Conservation (phyloP, 148 eudicot genomes). For the Heliosperma pusillum region DNA sequence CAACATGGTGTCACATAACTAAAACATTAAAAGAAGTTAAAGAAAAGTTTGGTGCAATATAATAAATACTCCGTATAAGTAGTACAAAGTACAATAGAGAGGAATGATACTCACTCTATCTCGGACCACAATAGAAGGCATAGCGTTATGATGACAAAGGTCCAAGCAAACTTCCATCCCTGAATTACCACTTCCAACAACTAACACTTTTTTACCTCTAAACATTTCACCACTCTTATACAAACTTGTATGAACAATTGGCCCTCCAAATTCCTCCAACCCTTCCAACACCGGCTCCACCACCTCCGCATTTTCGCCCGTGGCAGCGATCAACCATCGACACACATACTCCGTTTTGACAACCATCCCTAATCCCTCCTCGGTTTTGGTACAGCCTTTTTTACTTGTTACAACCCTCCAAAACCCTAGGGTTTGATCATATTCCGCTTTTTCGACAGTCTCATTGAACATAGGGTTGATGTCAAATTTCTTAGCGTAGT, state of each 20-base stretch:
- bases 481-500: constrained; percentile 40
- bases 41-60: constrained; percentile 7
- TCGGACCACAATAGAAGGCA: constrained; percentile 77
- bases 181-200: constrained; percentile 89
- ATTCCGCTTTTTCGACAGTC: constrained; percentile 46
- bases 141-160: constrained; percentile 64
- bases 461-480: constrained; percentile 41
- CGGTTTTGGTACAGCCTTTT: not conserved
- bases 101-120: constrained; percentile 51
- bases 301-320: constrained; percentile 89
- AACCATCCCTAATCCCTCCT: no score
- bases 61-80: no score
- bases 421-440: constrained; percentile 41
- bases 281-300: constrained; percentile 69
- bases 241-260: constrained; percentile 56
- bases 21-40: no score
- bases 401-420: constrained; percentile 47
- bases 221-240: constrained; percentile 61
- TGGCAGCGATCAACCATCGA: constrained; percentile 75
- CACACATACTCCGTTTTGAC: constrained; percentile 37
- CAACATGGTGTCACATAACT: no score
- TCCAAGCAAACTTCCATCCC: constrained; percentile 95
- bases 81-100: not conserved
- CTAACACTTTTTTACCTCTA: constrained; percentile 61
- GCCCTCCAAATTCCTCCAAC: constrained; percentile 39